Base-by-base conservation (phyloP, 768 basidiomycete species). In the Mycena olivaceomarginata region DNA sequence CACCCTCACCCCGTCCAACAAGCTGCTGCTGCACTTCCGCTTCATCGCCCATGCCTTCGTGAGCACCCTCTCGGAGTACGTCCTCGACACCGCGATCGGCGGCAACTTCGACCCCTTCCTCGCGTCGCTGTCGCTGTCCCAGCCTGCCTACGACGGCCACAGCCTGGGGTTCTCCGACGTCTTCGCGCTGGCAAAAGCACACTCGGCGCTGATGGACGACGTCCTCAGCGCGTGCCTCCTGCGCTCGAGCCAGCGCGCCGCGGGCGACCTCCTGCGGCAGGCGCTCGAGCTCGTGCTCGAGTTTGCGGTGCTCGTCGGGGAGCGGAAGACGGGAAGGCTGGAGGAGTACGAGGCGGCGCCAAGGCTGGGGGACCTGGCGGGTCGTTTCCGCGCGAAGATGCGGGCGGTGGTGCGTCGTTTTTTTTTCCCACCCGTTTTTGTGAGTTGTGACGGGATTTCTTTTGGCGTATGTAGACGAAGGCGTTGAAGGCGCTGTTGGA, bases 31-130 rank as follows among this genome's bases (percentile, higher is more conserved):
- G 10, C 91, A 92, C 78, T 93, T 97, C 80, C 92, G 96, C 60
- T 97, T 96, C 81, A 87, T 92, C 53, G 92, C 92, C 1, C 92
- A 95, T 37, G 87, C 92, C 7, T 96, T 97, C 85, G 87, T 97
- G 51, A 87, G 86, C 20, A 89, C 87, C n/a, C 87, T 98, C 41
- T 91, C 91, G 4, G 86, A 90, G 45, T 97, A 98, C 79, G 88
- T 96, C 25, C 93, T 94, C 70, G 95, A 97, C 83, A 92, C 91
- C n/a, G 97, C 93, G 3, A 96, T 98, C 73, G 91, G 93, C 15
- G 92, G 92, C 40, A 94, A 95, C 81, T 95, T 96, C 78, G 92
- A 93, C 75, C 88, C 90, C 1, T 96, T 98, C 86, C 83, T 95
- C 48, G 83, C 83, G 12, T 87, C 85, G 9, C 81, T 89, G 45